Conservation (phyloP, 768 basidiomycete genomes). For the Suillus plorans region DNA sequence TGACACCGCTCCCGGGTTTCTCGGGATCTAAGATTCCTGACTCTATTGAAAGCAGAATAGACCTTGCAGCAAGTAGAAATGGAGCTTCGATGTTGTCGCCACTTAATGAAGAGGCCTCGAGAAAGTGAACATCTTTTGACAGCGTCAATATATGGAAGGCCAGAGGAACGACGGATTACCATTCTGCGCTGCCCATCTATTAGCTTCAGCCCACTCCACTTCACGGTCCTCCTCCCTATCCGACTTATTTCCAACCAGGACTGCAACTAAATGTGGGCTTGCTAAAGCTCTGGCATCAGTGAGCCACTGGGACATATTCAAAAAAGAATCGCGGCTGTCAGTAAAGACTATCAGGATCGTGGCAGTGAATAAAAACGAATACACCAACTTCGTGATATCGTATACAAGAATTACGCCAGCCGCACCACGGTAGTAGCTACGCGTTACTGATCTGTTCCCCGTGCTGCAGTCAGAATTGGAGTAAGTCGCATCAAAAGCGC, state of each 20-base stretch:
- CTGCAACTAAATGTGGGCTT: slow-evolving; percentile 85
- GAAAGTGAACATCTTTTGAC: slow-evolving; percentile 78
- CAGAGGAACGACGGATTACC: slow-evolving; percentile 45
- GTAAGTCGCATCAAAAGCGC: slow-evolving; percentile 13
- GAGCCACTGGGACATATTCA: slow-evolving; percentile 84
- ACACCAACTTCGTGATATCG: slow-evolving; percentile 81
- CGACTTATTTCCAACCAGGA: slow-evolving; percentile 93
- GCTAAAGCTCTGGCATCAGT: slow-evolving; percentile 91
- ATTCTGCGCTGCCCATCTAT: slow-evolving; percentile 94
- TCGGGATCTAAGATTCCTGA: slow-evolving; percentile 90
- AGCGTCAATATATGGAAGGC: slow-evolving; percentile 6
- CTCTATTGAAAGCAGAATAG: slow-evolving; percentile 88
- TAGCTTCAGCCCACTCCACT: slow-evolving; percentile 95
- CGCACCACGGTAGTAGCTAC: slow-evolving; percentile 95
- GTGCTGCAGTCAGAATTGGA: slow-evolving; percentile 15
- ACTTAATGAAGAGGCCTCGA: slow-evolving; percentile 88
- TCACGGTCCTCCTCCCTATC: slow-evolving; percentile 94
- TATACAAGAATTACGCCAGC: slow-evolving; percentile 91
- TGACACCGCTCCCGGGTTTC: slow-evolving; percentile 91
- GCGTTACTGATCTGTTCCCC: slow-evolving; percentile 72
- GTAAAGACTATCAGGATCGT: slow-evolving; percentile 1
- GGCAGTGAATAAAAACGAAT: slow-evolving; percentile 6
- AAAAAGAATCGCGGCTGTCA: slow-evolving; percentile 81
- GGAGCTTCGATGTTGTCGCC: slow-evolving; percentile 96
- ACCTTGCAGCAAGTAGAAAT: slow-evolving; percentile 83